Conservation (phyloP, 1,284 basidiomycete species). For the Sporisorium graminicola region DNA sequence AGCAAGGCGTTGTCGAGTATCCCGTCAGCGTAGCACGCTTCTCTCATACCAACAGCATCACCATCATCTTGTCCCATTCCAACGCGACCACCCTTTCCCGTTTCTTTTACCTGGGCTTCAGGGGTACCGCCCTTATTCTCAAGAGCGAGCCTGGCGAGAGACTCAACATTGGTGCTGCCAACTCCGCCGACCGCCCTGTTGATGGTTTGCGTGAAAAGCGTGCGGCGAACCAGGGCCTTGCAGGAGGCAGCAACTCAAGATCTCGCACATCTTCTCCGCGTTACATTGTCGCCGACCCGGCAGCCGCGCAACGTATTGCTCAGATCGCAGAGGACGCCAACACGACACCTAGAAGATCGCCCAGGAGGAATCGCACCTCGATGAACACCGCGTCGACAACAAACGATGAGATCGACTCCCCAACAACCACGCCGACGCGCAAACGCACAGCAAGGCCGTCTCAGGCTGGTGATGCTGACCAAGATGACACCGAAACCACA, state of each 20-base stretch:
- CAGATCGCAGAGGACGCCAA: constrained; percentile 21
- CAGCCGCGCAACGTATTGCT: constrained; percentile 34
- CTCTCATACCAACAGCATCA: constrained; percentile 62
- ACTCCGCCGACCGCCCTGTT: constrained; percentile 57
- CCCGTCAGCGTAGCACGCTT: constrained; percentile 65
- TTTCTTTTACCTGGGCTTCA: constrained; percentile 66
- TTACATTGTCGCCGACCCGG: constrained; percentile 28
- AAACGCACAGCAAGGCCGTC: constrained; percentile 29
- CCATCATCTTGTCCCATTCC: constrained; percentile 62
- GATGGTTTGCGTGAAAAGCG: constrained; percentile 53
- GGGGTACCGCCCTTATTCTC: constrained; percentile 60
- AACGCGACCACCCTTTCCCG: constrained; percentile 55
- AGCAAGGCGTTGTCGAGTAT: constrained; percentile 62
- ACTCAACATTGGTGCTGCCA: constrained; percentile 62
- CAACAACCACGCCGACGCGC: constrained; percentile 23
- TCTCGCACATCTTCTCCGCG: constrained; percentile 20
- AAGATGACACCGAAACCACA: constrained; percentile 20
- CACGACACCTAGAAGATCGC: constrained; percentile 28
- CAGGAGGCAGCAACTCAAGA: constrained; percentile 35
- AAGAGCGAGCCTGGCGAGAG: constrained; percentile 48
- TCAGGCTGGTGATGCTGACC: constrained; percentile 1
- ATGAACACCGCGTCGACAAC: neutral
- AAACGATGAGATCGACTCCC: constrained; percentile 4
- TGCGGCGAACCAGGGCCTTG: constrained; percentile 47
- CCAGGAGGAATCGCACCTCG: constrained; percentile 18